Evolutionary conservation across 805 yeast species (phyloP).

Genomic region (Barnettozyma vustinii): DNA sequence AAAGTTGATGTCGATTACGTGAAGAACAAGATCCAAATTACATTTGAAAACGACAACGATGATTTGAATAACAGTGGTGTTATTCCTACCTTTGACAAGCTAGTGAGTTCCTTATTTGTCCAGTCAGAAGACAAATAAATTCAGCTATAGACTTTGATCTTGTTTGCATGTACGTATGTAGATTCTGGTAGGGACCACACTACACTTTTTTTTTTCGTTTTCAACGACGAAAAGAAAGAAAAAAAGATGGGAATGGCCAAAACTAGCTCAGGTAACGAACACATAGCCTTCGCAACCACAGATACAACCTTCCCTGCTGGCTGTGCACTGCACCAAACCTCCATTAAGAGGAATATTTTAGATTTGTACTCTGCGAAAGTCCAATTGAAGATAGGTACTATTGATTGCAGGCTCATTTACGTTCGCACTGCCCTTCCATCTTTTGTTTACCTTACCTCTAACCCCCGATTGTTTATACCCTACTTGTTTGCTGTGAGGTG

Average conservation of each 20-base stretch:
- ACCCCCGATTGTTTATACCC: not conserved
- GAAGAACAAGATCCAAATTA: slow-evolving; percentile 25
- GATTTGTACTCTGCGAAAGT: not conserved
- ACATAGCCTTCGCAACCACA: not conserved
- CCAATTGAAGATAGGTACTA: not conserved
- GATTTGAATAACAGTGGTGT: slow-evolving; percentile 22
- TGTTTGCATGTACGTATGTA: not conserved
- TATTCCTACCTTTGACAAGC: slow-evolving; percentile 24
- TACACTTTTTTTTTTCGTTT: too few species aligned
- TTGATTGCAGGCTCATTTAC: not conserved
- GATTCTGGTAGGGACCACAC: not conserved
- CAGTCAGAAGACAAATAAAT: not conserved
- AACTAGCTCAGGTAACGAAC: not conserved
- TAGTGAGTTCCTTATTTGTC: slow-evolving; percentile 4
- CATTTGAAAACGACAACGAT: slow-evolving; percentile 24
- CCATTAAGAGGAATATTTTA: not conserved
- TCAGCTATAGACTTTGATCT: not conserved
- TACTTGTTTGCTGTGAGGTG: not conserved
- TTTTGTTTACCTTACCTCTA: not conserved
- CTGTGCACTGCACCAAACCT: not conserved
- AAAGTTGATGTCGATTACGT: slow-evolving; percentile 30
- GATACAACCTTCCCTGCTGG: not conserved
- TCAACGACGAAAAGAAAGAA: not conserved
- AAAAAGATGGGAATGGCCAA: not conserved
- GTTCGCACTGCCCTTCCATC: not conserved